Evolutionary conservation across 2,329 filamentous ascomycete genomes (phyloP), one percentile per base, ranked within the genome.

Genomic region (Phialophora tarda): DNA sequence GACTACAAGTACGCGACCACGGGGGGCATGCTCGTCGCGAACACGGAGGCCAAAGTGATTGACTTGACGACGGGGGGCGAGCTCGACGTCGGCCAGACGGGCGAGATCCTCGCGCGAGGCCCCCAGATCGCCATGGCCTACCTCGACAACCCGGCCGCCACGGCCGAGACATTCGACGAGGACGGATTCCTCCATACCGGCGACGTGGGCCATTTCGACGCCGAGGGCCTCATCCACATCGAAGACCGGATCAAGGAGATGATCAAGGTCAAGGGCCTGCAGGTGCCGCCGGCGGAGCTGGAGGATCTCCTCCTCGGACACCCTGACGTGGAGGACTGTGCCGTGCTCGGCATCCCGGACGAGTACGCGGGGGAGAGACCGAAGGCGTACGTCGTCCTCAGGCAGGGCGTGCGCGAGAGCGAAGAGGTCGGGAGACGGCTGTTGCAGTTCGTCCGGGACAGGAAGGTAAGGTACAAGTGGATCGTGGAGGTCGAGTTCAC

Each of bases 41-140:
- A 80, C 17, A 89, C 87, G 0, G 83, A 84, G 56, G 81, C 88
- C 55, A 87, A 86, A 70, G 83, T 89, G 59, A 73, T 89, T 28
- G 82, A 85, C 47, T 71, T 74, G 24, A 82, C 84, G 11, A 73
- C 72, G 0, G 86, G 84, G 0, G 79, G 78, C 0, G 69, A 68
- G 44, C 81, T 82, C 0, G 83, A 78, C 0, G 73, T 84, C 2
- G 81, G 81, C 34, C 79, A 88, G 72, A 79, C 83, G 0, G 85
- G 85, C 4, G 85, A 88, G 73, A 79, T 88, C 0, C 91, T 91
- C 82, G 82, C 95, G 63, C 88, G 88, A 64, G 92, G 92, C 0
- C 91, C 92, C 0, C 95, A 96, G 69, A 82, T 94, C 38, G 93
- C 93, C 78, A 83, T 86, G 72, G 92, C 91, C 1, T 96, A 94